Base-by-base conservation (phyloP, 1,284 basidiomycete genomes). In the Marasmius oreades region DNA sequence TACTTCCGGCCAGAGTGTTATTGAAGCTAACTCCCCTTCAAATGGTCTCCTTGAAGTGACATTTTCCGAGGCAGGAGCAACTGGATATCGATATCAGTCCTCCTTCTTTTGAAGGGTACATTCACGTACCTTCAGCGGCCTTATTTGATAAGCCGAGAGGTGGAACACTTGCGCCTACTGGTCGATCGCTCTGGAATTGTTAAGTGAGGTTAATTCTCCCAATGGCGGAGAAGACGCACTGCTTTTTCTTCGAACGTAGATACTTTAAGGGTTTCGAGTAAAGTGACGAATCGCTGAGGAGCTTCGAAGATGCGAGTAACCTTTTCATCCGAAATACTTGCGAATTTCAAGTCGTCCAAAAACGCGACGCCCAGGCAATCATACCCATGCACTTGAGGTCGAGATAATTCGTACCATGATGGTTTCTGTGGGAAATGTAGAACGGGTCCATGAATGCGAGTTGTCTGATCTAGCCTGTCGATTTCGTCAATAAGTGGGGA, bases 341-440 rank as follows among this genome's bases (percentile, higher is more conserved):
- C 87, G 66, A 96, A 93, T 22, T 82, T 84, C 44, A 93, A 74
- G 0, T 90, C 74, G 57, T 81, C 78, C 44, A 97, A 78, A 70
- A 93, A 94, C 2, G 80, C 82, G 1, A 82, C 86, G 58, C 87
- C 87, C n/a, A 94, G 77, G 45, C 97, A 76, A 66, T 97, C 93
- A 69, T 98, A 97, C 5, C 95, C 95, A 70, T 98, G 95, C 18
- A 96, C 86, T 70, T 98, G 95, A 23, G 95, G 95, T 16, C 95
- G 85, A 26, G 83, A 83, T 28, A 97, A 76, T 69, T 98, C 95
- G 63, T 92, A 90, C 95, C 95, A 98, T 1, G 71, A 64, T n/a
- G 61, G 31, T 3, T 56, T 57, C 28, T 67, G 62, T 6, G 59
- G 45, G 51, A 63, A 62, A 61, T 73, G 39, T 8, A 64, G 66